These are phyloP conservation scores for Flaveria brownii DNA, from an alignment of 129 eudicot species.

Conservation along the genomic window DNA sequence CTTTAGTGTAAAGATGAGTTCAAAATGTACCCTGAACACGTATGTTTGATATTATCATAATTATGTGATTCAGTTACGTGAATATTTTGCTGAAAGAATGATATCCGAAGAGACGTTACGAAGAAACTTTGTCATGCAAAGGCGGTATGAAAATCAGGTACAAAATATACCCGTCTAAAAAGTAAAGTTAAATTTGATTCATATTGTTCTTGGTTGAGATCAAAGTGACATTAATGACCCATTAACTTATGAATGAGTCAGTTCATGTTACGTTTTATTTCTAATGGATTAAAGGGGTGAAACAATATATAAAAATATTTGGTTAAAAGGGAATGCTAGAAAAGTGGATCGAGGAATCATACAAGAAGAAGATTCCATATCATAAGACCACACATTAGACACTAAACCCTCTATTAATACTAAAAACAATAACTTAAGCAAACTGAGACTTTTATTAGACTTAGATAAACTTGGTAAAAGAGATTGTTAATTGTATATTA, in stretches of 20 bases:
- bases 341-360: too few relatives aligned
- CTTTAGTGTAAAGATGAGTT: neutral
- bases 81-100: slow-evolving; percentile 80
- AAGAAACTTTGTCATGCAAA: slow-evolving; percentile 79
- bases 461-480: too few relatives aligned
- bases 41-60: slow-evolving; percentile 21
- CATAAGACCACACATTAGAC: too few relatives aligned
- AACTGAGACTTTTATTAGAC: too few relatives aligned
- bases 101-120: slow-evolving; percentile 67
- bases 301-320: neutral
- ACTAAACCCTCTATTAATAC: too few relatives aligned
- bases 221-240: neutral
- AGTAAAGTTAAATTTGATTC: neutral
- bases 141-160: slow-evolving; percentile 50
- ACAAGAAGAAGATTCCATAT: too few relatives aligned
- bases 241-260: neutral
- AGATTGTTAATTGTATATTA: too few relatives aligned
- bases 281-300: neutral
- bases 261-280: slow-evolving; percentile 13
- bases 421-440: too few relatives aligned
- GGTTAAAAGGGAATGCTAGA: neutral
- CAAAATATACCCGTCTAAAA: neutral
- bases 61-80: slow-evolving; percentile 49
- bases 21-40: neutral
- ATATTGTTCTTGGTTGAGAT: neutral